These are phyloP conservation scores for Vaccinium corymbosum DNA, from an alignment of 148 eudicot genomes.

Conservation along the genomic window DNA sequence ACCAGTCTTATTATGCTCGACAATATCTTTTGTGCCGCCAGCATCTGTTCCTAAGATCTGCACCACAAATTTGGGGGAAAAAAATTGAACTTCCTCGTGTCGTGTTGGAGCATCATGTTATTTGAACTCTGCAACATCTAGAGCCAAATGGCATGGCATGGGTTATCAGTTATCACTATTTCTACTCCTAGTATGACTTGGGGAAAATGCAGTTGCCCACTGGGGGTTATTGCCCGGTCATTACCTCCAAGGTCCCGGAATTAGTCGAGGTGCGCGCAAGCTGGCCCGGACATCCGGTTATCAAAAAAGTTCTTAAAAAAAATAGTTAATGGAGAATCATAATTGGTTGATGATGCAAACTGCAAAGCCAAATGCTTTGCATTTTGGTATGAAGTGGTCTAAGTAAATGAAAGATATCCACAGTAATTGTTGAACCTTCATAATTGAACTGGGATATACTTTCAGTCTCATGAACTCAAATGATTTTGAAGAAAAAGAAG, in stretches of 20 bases:
- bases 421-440: background rate
- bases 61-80: constrained; percentile 15
- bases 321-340: background rate
- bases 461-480: background rate
- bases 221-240: no score
- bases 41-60: constrained; percentile 96
- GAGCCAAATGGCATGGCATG: background rate
- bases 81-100: background rate
- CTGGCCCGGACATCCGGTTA: no score
- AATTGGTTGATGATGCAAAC: background rate
- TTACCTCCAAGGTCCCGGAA: no score
- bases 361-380: background rate
- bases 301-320: no score
- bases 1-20: constrained; percentile 77
- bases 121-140: background rate
- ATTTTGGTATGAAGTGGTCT: background rate
- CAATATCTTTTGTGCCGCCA: constrained; percentile 92
- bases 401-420: background rate
- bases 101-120: background rate
- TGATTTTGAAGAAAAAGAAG: background rate
- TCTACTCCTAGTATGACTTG: background rate
- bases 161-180: background rate
- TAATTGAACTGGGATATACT: background rate
- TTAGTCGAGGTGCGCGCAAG: no score
- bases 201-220: background rate